Evolutionary conservation across 1,284 basidiomycete species (phyloP).

Genomic region (Blastosporella zonata): DNA sequence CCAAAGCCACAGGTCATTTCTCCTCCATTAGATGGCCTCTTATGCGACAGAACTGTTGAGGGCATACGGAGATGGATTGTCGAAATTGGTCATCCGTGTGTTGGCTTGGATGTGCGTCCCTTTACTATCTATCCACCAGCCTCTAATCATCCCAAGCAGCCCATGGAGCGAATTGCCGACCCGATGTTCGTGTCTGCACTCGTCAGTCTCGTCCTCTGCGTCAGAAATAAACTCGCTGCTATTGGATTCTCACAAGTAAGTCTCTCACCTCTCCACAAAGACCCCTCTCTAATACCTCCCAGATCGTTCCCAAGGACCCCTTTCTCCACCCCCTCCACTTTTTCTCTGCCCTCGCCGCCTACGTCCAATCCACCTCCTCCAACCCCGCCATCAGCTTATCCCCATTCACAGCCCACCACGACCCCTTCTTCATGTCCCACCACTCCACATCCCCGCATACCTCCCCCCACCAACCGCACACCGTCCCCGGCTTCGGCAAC

Average conservation of each 20-base stretch:
- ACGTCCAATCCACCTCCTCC: conserved; percentile 24
- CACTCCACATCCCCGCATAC: neutral
- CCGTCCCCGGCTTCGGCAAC: conserved; percentile 9
- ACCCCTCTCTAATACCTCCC: conserved; percentile 7
- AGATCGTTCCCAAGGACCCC: conserved; percentile 69
- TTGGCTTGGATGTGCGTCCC: conserved; percentile 56
- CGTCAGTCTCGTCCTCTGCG: conserved; percentile 61
- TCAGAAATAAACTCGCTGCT: conserved; percentile 64
- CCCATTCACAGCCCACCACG: too few relatives aligned
- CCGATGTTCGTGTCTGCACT: conserved; percentile 66
- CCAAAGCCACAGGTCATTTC: conserved; percentile 10
- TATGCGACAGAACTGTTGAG: conserved; percentile 72
- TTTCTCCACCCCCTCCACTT: conserved; percentile 67
- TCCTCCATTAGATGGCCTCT: conserved; percentile 50
- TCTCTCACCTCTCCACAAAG: conserved; percentile 25
- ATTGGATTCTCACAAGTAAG: conserved; percentile 35
- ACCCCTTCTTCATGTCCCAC: conserved; percentile 16
- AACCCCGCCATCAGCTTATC: conserved; percentile 4
- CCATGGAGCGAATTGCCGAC: conserved; percentile 69
- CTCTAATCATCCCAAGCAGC: conserved; percentile 34
- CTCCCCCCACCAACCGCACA: conserved; percentile 9
- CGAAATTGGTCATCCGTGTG: conserved; percentile 57
- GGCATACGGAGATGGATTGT: conserved; percentile 65
- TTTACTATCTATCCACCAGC: neutral
- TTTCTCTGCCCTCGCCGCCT: conserved; percentile 37